phyloP scores from a whole-genome alignment of 352 stramenopile genomes.

The Phytophthora crassamura region DNA sequence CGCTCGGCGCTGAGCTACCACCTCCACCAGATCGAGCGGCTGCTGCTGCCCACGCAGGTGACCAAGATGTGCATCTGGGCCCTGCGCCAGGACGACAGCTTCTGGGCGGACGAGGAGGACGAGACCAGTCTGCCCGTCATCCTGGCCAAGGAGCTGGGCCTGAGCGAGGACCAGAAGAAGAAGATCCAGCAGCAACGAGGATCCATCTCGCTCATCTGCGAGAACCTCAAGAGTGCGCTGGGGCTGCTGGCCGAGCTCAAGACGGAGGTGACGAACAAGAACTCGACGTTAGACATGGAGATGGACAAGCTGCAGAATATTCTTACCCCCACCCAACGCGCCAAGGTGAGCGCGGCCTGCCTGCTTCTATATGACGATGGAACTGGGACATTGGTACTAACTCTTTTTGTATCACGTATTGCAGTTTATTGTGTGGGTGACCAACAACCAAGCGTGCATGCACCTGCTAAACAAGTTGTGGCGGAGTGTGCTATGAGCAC shows the following conservation, averaged over 20 bases:
- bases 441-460: constrained; percentile 96
- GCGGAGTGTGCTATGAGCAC: constrained; percentile 86
- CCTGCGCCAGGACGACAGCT: constrained; percentile 90
- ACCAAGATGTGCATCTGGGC: constrained; percentile 95
- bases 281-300: constrained; percentile 93
- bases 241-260: constrained; percentile 90
- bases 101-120: constrained; percentile 90
- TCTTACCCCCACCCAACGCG: constrained; percentile 92
- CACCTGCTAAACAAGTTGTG: constrained; percentile 97
- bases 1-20: constrained; percentile 90
- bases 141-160: constrained; percentile 88
- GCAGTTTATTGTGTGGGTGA: constrained; percentile 96
- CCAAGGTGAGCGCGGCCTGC: constrained; percentile 89
- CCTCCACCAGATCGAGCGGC: constrained; percentile 93
- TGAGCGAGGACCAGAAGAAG: constrained; percentile 93
- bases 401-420: constrained; percentile 18
- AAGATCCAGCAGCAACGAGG: constrained; percentile 93
- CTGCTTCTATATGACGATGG: no score
- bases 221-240: constrained; percentile 90
- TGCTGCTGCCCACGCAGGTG: constrained; percentile 94
- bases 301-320: constrained; percentile 95
- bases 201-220: constrained; percentile 82
- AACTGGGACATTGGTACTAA: constrained; percentile 23
- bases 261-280: constrained; percentile 89
- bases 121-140: constrained; percentile 92